Conservation (phyloP, 352 stramenopile genomes). For the Phytophthora agathidicida region DNA sequence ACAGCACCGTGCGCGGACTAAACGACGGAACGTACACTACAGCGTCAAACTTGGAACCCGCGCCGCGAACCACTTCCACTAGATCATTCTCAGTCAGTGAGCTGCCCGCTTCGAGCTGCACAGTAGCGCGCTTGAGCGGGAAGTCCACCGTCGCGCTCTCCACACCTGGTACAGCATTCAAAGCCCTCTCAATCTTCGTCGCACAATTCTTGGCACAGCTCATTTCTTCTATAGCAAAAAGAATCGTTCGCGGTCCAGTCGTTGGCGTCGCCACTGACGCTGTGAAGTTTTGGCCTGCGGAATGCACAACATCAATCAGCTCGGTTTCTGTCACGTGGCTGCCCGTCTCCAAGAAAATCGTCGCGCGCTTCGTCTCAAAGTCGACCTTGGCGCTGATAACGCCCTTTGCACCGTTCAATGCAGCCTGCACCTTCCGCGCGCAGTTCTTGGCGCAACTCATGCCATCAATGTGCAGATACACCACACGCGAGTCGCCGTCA, state of each 20-base stretch:
- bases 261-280: slow-evolving; percentile 52
- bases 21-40: slow-evolving; percentile 41
- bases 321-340: slow-evolving; percentile 70
- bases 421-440: slow-evolving; percentile 71
- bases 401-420: slow-evolving; percentile 58
- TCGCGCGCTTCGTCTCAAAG: slow-evolving; percentile 76
- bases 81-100: slow-evolving; percentile 58
- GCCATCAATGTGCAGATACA: slow-evolving; percentile 72
- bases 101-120: slow-evolving; percentile 62
- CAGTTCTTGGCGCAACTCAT: slow-evolving; percentile 87
- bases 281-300: slow-evolving; percentile 64
- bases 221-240: slow-evolving; percentile 76
- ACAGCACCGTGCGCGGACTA: slow-evolving; percentile 43
- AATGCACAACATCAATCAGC: slow-evolving; percentile 69
- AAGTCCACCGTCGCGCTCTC: slow-evolving; percentile 76
- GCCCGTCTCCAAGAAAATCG: slow-evolving; percentile 74
- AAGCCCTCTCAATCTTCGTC: slow-evolving; percentile 67
- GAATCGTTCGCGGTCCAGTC: slow-evolving; percentile 49
- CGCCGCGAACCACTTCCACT: slow-evolving; percentile 54
- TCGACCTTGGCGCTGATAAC: slow-evolving; percentile 86
- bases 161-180: slow-evolving; percentile 56
- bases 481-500: slow-evolving; percentile 69
- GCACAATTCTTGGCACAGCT: slow-evolving; percentile 85
- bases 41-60: slow-evolving; percentile 73
- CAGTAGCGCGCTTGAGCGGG: slow-evolving; percentile 55